Evolutionary conservation across 2,329 filamentous ascomycete genomes (phyloP).

Genomic region (Apiospora pterosperma): DNA sequence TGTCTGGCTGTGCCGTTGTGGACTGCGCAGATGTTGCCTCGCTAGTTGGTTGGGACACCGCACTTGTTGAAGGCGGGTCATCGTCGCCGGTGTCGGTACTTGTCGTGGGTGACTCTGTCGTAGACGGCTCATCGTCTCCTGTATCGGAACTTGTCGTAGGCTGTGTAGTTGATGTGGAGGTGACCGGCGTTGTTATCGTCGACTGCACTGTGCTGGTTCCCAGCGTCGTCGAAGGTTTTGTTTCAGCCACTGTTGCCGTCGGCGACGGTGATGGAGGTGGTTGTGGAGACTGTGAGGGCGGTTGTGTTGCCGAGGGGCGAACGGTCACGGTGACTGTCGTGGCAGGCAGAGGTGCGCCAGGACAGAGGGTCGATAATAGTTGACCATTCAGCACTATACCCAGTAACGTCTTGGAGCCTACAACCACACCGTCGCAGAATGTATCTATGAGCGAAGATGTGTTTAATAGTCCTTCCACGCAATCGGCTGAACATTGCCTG

Average conservation of each 20-base stretch:
- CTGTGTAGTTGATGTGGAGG: background rate
- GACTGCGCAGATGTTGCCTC: background rate
- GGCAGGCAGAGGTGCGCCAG: background rate
- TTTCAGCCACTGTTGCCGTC: background rate
- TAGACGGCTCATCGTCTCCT: background rate
- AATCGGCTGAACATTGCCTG: conserved; percentile 7
- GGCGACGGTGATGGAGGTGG: background rate
- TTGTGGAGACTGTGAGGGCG: background rate
- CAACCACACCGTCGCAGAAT: conserved; percentile 5
- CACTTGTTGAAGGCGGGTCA: background rate
- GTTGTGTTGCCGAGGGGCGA: background rate
- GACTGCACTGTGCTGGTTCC: background rate
- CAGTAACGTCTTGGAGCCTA: conserved; percentile 6
- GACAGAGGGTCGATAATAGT: conserved; percentile 8
- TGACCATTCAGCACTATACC: conserved; percentile 5
- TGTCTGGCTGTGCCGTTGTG: background rate
- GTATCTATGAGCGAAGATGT: conserved; percentile 3
- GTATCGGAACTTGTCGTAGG: background rate
- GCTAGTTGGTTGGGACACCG: background rate
- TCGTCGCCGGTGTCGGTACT: background rate
- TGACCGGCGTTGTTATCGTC: background rate
- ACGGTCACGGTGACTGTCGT: conserved; percentile 9
- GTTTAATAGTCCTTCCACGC: conserved; percentile 5
- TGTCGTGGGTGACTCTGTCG: background rate
- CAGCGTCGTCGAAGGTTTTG: background rate